These are phyloP conservation scores for Cladophialophora yegresii DNA, from an alignment of 2,329 filamentous ascomycete species.

Conservation along the genomic window DNA sequence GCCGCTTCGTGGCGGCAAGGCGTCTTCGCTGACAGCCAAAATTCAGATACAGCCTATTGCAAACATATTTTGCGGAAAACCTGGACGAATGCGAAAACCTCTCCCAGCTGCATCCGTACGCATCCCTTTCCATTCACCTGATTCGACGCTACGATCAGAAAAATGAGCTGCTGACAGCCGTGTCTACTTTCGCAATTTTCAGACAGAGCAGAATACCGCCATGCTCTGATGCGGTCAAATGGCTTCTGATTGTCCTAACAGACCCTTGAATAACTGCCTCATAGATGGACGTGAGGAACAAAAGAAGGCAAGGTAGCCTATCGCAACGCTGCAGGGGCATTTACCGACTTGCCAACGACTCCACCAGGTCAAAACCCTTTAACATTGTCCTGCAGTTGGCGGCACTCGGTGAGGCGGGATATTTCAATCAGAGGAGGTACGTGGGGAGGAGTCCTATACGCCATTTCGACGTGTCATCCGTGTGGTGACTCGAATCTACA, in stretches of 20 bases:
- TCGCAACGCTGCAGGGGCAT: no score
- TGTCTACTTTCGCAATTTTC: neutral
- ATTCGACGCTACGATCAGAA: neutral
- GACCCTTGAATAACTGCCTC: neutral
- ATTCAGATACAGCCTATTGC: neutral
- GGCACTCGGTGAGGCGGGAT: neutral
- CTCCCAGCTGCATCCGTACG: neutral
- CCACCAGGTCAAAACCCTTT: no score
- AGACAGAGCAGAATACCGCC: neutral
- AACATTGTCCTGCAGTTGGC: neutral
- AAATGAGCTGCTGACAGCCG: neutral
- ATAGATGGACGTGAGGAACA: neutral
- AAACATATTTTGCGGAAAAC: neutral
- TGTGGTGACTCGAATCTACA: neutral
- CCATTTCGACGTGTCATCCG: neutral
- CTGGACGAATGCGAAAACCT: neutral
- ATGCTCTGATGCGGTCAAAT: neutral
- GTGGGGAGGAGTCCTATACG: neutral
- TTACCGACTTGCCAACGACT: no score
- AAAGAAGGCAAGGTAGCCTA: neutral
- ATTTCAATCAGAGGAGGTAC: neutral
- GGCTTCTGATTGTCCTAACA: neutral
- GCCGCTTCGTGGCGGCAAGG: neutral
- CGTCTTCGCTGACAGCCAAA: neutral
- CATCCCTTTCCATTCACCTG: neutral